These are phyloP conservation scores for Diaporthe velutina DNA, from an alignment of 2,329 filamentous ascomycete genomes.

Conservation along the genomic window DNA sequence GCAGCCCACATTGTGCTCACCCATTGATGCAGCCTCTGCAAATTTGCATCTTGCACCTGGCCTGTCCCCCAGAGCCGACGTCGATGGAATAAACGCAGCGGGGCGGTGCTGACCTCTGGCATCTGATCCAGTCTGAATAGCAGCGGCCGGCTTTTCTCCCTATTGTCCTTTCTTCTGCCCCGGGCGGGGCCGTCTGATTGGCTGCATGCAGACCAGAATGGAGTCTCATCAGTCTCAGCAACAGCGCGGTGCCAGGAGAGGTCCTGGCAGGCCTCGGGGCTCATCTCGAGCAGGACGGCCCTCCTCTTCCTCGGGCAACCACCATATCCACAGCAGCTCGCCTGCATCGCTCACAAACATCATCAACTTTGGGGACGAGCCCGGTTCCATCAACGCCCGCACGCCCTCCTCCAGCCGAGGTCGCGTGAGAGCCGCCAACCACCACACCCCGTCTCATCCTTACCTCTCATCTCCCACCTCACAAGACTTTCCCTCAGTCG, in stretches of 20 bases:
- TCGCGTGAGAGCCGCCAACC: slow-evolving; percentile 33
- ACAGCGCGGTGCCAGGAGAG: slow-evolving; percentile 35
- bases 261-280: slow-evolving; percentile 32
- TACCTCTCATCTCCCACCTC: slow-evolving; percentile 33
- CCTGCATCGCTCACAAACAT: slow-evolving; percentile 31
- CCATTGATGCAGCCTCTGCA: slow-evolving; percentile 8
- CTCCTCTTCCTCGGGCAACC: slow-evolving; percentile 36
- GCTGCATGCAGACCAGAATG: slow-evolving; percentile 38
- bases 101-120: slow-evolving; percentile 24
- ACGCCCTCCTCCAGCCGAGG: slow-evolving; percentile 35
- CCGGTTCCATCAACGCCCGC: slow-evolving; percentile 25
- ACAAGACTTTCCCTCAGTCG: slow-evolving; percentile 7
- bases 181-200: slow-evolving; percentile 37
- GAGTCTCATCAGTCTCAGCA: slow-evolving; percentile 37
- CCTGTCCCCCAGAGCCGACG: background rate
- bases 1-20: slow-evolving; percentile 25
- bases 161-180: slow-evolving; percentile 24
- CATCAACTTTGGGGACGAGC: slow-evolving; percentile 35
- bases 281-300: slow-evolving; percentile 36
- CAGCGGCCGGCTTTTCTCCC: slow-evolving; percentile 13
- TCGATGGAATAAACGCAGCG: slow-evolving; percentile 1
- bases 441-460: slow-evolving; percentile 31
- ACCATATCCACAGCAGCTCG: slow-evolving; percentile 27
- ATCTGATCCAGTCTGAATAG: background rate
- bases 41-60: slow-evolving; percentile 8